phyloP scores from a whole-genome alignment of 345 rosid species.

The Dovyalis caffra region DNA sequence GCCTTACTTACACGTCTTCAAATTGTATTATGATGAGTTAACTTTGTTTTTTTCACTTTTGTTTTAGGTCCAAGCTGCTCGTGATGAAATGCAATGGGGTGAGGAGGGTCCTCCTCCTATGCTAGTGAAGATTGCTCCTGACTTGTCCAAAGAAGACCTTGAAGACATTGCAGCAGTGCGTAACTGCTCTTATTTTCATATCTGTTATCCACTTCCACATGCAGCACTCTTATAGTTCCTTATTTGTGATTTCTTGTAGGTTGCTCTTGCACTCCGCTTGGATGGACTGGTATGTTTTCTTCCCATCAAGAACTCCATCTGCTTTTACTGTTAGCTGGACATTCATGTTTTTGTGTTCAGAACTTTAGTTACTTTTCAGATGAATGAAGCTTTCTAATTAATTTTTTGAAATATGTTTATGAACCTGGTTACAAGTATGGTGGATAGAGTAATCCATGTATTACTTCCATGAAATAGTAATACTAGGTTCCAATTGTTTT shows the following conservation, averaged over 20 bases:
- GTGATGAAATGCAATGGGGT: conserved; percentile 99
- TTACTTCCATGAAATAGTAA: neutral
- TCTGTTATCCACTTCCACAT: neutral
- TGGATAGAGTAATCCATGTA: neutral
- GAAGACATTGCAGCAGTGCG: conserved; percentile 97
- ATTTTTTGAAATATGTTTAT: neutral
- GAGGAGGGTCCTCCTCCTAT: conserved; percentile 98
- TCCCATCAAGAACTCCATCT: neutral
- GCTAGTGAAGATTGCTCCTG: conserved; percentile 97
- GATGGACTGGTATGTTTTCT: conserved; percentile 83
- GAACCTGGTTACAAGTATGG: neutral
- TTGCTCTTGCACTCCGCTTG: conserved; percentile 88
- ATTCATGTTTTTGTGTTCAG: neutral
- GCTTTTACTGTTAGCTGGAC: neutral
- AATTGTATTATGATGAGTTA: conserved; percentile 8
- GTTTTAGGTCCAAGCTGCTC: conserved; percentile 88
- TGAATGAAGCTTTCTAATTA: neutral
- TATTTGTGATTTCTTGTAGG: conserved; percentile 48
- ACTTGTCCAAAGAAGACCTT: conserved; percentile 89
- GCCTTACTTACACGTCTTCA: neutral
- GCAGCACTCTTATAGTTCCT: conserved; percentile 27
- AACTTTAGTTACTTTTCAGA: neutral
- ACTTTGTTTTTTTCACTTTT: conserved; percentile 5
- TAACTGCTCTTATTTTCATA: conserved; percentile 10
- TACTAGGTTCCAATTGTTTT: neutral